Evolutionary conservation across 495 filamentous ascomycete species (phyloP).

Genomic region (Aspergillus affinis): DNA sequence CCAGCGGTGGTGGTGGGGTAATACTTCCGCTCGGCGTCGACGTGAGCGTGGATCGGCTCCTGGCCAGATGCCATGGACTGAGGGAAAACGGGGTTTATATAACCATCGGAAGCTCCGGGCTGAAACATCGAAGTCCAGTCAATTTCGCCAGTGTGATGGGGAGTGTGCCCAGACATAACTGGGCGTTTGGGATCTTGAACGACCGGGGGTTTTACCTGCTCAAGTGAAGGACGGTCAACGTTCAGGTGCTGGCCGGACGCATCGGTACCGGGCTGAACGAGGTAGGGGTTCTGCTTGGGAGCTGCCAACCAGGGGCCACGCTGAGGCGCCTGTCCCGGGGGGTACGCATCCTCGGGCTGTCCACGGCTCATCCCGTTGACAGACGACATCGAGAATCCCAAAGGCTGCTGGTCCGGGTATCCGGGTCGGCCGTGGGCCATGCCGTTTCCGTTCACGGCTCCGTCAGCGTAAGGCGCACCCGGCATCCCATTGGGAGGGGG

Average conservation of each 20-base stretch:
- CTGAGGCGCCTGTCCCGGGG: constrained; percentile 38
- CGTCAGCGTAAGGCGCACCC: constrained; percentile 46
- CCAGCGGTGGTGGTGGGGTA: constrained; percentile 45
- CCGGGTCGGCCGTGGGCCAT: constrained; percentile 39
- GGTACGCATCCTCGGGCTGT: constrained; percentile 40
- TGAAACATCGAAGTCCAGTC: constrained; percentile 77
- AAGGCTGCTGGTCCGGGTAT: constrained; percentile 46
- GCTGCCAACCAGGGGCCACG: constrained; percentile 47
- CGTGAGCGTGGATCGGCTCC: constrained; percentile 47
- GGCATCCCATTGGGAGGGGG: constrained; percentile 45
- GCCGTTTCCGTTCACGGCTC: constrained; percentile 47
- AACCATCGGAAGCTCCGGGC: constrained; percentile 61
- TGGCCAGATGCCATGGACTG: constrained; percentile 48
- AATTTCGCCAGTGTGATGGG: constrained; percentile 45
- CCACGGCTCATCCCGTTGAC: constrained; percentile 49
- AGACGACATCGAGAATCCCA: constrained; percentile 47
- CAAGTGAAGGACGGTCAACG: constrained; percentile 48
- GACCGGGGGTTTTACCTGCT: constrained; percentile 51
- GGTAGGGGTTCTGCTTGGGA: constrained; percentile 51
- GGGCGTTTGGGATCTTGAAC: constrained; percentile 44
- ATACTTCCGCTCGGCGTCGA: constrained; percentile 47
- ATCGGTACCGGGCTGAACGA: constrained; percentile 44
- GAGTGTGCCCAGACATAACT: constrained; percentile 43
- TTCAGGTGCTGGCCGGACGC: constrained; percentile 45
- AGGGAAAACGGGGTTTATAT: constrained; percentile 60